Evolutionary conservation across 768 basidiomycete species (phyloP).

Genomic region (Leccinellum albellum): DNA sequence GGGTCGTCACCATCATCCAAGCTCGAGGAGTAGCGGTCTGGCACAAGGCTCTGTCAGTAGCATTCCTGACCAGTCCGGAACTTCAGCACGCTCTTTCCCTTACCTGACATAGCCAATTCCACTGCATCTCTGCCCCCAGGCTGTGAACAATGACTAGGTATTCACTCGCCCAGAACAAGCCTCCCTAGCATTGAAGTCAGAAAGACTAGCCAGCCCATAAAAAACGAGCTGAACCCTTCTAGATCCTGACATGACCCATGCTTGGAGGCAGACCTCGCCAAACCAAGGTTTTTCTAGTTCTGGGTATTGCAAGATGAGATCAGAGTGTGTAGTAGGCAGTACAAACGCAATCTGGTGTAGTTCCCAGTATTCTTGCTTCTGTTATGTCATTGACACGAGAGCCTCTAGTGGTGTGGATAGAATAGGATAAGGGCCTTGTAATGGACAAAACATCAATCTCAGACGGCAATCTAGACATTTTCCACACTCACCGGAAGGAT

Average conservation of each 20-base stretch:
- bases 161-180: constrained; percentile 20
- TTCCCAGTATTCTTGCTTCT: constrained; percentile 20
- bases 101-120: too few species aligned
- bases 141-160: too few species aligned
- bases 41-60: neutral
- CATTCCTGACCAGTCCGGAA: constrained; percentile 6
- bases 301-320: constrained; percentile 33
- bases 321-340: constrained; percentile 26
- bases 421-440: constrained; percentile 30
- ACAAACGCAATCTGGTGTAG: constrained; percentile 22
- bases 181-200: constrained; percentile 19
- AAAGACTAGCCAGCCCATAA: neutral
- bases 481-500: constrained; percentile 18
- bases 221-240: constrained; percentile 29
- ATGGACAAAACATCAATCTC: constrained; percentile 1
- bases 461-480: neutral
- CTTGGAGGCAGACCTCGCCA: constrained; percentile 34
- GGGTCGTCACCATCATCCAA: neutral
- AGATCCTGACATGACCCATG: constrained; percentile 41
- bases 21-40: neutral
- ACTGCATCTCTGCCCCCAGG: too few species aligned
- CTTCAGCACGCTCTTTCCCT: constrained; percentile 2
- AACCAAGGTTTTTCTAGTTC: constrained; percentile 33
- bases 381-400: constrained; percentile 9
- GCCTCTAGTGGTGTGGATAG: constrained; percentile 19